Conservation (phyloP, 495 filamentous ascomycete species). For the Penicillium angulare region DNA sequence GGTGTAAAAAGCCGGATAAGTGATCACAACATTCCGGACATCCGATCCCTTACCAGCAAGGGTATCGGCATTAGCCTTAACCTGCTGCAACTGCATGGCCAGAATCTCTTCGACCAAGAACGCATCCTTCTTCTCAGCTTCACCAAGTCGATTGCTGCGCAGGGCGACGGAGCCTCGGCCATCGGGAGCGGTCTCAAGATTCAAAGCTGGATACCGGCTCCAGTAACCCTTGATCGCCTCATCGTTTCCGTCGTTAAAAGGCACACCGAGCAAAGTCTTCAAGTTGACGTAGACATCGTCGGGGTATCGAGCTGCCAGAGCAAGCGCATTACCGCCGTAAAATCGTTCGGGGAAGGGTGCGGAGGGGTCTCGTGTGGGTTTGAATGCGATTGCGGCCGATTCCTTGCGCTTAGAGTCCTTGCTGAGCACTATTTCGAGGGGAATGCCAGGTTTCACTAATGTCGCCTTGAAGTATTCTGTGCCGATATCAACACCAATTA, state of each 20-base stretch:
- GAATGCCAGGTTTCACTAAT: conserved; percentile 95
- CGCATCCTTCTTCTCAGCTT: conserved; percentile 60
- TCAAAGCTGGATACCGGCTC: conserved; percentile 64
- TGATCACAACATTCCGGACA: conserved; percentile 82
- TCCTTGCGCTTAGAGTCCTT: conserved; percentile 99
- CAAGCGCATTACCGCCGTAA: conserved; percentile 89
- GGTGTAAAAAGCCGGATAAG: conserved; percentile 88
- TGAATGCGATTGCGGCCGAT: conserved; percentile 87
- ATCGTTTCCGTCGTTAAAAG: conserved; percentile 49
- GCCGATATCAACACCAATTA: conserved; percentile 90
- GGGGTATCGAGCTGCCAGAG: conserved; percentile 82
- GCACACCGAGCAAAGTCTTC: conserved; percentile 78
- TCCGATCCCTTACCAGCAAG: conserved; percentile 75
- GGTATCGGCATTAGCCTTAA: conserved; percentile 80
- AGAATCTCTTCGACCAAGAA: conserved; percentile 91
- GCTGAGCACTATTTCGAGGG: conserved; percentile 97
- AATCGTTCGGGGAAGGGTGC: conserved; percentile 78
- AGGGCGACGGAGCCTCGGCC: conserved; percentile 72
- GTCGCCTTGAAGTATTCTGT: conserved; percentile 97
- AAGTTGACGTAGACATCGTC: conserved; percentile 92
- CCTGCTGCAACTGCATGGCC: conserved; percentile 92
- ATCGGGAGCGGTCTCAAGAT: conserved; percentile 40
- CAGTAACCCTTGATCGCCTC: conserved; percentile 66
- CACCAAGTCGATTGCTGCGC: conserved; percentile 68
- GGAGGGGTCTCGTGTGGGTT: conserved; percentile 62